Evolutionary conservation across 1,284 basidiomycete species (phyloP), one percentile per base, ranked within the genome.

Genomic region (Rhodotorula sp.): DNA sequence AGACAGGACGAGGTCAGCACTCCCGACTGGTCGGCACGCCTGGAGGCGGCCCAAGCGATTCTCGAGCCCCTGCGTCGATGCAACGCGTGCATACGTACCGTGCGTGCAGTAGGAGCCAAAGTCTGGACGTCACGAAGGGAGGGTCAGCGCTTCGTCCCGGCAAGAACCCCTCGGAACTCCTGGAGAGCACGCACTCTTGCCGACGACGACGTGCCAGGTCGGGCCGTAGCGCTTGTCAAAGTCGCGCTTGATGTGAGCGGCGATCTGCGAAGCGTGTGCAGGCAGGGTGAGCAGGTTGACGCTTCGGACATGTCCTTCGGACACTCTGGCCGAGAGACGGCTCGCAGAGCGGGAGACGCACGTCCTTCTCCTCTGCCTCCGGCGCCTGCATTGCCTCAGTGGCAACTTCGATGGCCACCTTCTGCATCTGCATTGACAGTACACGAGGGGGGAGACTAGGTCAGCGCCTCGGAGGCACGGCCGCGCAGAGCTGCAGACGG

Each of bases 181-280:
- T 34, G 34, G 34, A 5, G 23, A 27, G 27, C 74, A 83, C 82
- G 95, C 94, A 86, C 96, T 97, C 52, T 63, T 63, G 70, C 95
- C 95, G 48, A 97, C 95, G 75, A 99, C 93, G 80, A 92, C 92
- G 82, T 98, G 95, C 96, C 96, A 98, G 75, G 96, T 97, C 63
- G 93, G 87, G 42, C 91, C 92, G 79, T 92, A 90, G 82, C 90
- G 86, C 83, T 88, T 86, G 86, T 99, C 95, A 82, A 97, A 93
- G 84, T 96, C 92, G 83, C 95, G 93, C 87, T 99, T 99, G 86
- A 97, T 91, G 82, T 93, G 89, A 53, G 95, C 93, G 19, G 95
- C 96, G 81, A 98, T 94, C 82, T 99, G 53, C 1, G 34, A 5
- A 34, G 12, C 7, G 50, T 13, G 10, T 19, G 42, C 9, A 66